phyloP scores from a whole-genome alignment of 495 filamentous ascomycete species.

The Penicillium roqueforti region DNA sequence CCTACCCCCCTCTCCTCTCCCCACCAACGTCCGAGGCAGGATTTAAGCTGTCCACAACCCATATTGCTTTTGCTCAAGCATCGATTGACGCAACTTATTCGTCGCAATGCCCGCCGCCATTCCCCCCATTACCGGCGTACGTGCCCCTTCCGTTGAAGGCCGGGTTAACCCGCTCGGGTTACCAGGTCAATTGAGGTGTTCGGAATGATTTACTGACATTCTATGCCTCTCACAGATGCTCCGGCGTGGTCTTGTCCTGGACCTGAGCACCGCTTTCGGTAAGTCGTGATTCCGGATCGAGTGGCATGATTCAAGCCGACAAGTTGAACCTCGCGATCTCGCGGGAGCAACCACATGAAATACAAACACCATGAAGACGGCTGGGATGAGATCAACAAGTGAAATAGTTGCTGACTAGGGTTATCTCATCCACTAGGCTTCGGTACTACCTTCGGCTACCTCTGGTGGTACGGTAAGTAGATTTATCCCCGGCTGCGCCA shows the following conservation, averaged over 20 bases:
- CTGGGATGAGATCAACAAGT: background rate
- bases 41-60: slow-evolving; percentile 16
- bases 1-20: slow-evolving; percentile 19
- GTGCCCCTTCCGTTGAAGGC: slow-evolving; percentile 26
- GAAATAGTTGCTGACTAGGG: slow-evolving; percentile 7
- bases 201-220: slow-evolving; percentile 9
- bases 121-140: slow-evolving; percentile 49
- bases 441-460: slow-evolving; percentile 66
- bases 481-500: slow-evolving; percentile 1
- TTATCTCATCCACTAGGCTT: slow-evolving; percentile 45
- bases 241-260: slow-evolving; percentile 67
- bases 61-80: slow-evolving; percentile 4
- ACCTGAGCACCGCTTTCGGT: slow-evolving; percentile 74
- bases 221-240: slow-evolving; percentile 53
- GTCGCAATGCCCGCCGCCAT: slow-evolving; percentile 44
- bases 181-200: slow-evolving; percentile 5
- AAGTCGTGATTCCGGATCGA: slow-evolving; percentile 32
- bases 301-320: slow-evolving; percentile 23
- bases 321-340: slow-evolving; percentile 6
- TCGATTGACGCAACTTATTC: slow-evolving; percentile 21
- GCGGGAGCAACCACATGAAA: background rate
- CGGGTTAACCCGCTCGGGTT: slow-evolving; percentile 24
- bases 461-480: slow-evolving; percentile 78
- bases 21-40: slow-evolving; percentile 23
- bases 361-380: background rate